Percentiles rank a stretch among this genome's conserved stretches.
Evolutionary conservation across 257 asterid species (phyloP).

Genomic region (Fraxinus cuspidata): DNA sequence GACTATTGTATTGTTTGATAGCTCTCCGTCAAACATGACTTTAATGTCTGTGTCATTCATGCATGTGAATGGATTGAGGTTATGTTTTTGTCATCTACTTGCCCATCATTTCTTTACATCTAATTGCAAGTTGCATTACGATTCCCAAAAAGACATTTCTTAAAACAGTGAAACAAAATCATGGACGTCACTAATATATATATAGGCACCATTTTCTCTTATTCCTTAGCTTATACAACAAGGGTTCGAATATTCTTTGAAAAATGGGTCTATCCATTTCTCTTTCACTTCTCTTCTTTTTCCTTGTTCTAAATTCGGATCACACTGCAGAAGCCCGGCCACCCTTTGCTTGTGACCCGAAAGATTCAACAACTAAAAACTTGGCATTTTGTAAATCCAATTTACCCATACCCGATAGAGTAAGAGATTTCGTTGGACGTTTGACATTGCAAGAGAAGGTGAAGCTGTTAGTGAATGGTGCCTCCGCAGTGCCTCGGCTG

Average conservation of each 20-base stretch:
- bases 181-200: conserved; percentile 28
- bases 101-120: background rate
- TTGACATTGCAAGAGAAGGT: conserved; percentile 81
- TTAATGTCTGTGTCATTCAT: too few species aligned
- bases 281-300: conserved; percentile 16
- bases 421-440: conserved; percentile 59
- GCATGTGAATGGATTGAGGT: background rate
- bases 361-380: conserved; percentile 32
- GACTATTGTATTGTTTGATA: too few species aligned
- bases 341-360: conserved; percentile 71
- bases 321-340: conserved; percentile 35
- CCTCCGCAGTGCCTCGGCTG: conserved; percentile 68
- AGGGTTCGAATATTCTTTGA: conserved; percentile 2
- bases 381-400: conserved; percentile 55
- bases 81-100: background rate
- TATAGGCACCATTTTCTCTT: conserved; percentile 22
- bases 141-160: background rate
- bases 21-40: too few species aligned
- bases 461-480: conserved; percentile 52
- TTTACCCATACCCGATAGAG: conserved; percentile 49
- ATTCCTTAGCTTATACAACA: conserved; percentile 6
- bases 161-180: background rate
- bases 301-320: background rate
- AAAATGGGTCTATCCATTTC: conserved; percentile 23
- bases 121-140: background rate